Conservation (phyloP, 1,284 basidiomycete genomes). For the Leucocoprinus gongylophorus region DNA sequence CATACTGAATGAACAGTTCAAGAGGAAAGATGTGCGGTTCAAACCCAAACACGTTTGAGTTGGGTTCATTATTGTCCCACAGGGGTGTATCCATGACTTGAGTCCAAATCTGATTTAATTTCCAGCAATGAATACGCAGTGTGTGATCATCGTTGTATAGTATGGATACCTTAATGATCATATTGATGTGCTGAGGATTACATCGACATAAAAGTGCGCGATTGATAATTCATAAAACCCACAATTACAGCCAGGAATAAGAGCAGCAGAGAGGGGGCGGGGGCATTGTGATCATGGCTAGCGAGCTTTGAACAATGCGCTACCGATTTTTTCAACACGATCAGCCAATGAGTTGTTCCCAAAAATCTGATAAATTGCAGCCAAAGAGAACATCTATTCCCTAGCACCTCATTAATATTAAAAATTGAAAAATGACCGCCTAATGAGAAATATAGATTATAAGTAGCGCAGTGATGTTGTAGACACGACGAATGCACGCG, state of each 20-base stretch:
- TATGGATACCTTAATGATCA: constrained; percentile 31
- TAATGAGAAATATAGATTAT: no score
- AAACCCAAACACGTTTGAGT: constrained; percentile 36
- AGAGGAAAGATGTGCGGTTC: constrained; percentile 29
- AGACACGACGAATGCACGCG: no score
- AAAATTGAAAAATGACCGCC: neutral
- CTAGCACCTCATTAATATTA: constrained; percentile 14
- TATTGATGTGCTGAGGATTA: constrained; percentile 30
- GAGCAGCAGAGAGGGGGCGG: constrained; percentile 34
- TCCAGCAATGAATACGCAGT: neutral
- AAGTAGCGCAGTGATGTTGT: no score
- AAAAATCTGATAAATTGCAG: constrained; percentile 33
- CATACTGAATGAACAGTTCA: no score
- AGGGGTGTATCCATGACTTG: constrained; percentile 30
- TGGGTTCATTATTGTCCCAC: constrained; percentile 30
- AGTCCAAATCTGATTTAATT: constrained; percentile 37
- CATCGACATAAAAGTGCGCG: neutral
- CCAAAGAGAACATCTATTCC: constrained; percentile 36
- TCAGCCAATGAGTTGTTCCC: constrained; percentile 35
- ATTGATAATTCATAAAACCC: constrained; percentile 4
- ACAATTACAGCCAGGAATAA: constrained; percentile 34
- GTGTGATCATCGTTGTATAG: neutral
- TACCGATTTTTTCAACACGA: constrained; percentile 32
- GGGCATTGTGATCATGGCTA: constrained; percentile 6
- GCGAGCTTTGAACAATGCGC: neutral